Conservation (phyloP, 1,284 basidiomycete species). For the Peniophora sp. region DNA sequence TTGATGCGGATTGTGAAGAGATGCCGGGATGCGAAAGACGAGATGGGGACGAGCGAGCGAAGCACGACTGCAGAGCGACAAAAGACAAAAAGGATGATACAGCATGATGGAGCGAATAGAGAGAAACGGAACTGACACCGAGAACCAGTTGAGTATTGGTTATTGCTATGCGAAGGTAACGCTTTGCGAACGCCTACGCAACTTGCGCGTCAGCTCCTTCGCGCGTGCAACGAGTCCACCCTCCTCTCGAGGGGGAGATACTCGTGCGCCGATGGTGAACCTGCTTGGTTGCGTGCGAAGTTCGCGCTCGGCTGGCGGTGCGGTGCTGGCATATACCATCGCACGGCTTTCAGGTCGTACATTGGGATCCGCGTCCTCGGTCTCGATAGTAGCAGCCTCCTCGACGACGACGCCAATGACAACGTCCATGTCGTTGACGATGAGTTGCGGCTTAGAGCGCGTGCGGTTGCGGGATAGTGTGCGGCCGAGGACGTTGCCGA, state of each 20-base stretch:
- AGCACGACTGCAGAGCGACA: no score
- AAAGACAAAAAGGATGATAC: no score
- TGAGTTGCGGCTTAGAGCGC: slow-evolving; percentile 26
- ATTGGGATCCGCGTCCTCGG: slow-evolving; percentile 21
- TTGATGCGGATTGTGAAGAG: no score
- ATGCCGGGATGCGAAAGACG: no score
- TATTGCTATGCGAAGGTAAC: background rate
- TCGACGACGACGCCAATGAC: slow-evolving; percentile 38
- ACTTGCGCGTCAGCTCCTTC: background rate
- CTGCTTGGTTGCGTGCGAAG: background rate
- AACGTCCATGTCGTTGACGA: slow-evolving; percentile 8
- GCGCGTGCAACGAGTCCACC: background rate
- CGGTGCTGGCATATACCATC: slow-evolving; percentile 29
- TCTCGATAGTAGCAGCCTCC: slow-evolving; percentile 38
- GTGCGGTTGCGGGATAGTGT: slow-evolving; percentile 36
- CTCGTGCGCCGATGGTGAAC: background rate
- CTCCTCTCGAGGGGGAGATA: background rate
- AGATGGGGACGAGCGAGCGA: no score
- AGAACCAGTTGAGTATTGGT: no score
- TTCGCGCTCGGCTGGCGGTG: slow-evolving; percentile 1
- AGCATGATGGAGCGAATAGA: no score
- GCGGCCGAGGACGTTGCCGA: slow-evolving; percentile 42
- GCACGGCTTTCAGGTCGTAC: slow-evolving; percentile 13
- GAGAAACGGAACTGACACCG: no score
- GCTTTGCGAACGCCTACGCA: background rate